phyloP scores from a whole-genome alignment of 805 yeast species.

The Geotrichum ghanense region DNA sequence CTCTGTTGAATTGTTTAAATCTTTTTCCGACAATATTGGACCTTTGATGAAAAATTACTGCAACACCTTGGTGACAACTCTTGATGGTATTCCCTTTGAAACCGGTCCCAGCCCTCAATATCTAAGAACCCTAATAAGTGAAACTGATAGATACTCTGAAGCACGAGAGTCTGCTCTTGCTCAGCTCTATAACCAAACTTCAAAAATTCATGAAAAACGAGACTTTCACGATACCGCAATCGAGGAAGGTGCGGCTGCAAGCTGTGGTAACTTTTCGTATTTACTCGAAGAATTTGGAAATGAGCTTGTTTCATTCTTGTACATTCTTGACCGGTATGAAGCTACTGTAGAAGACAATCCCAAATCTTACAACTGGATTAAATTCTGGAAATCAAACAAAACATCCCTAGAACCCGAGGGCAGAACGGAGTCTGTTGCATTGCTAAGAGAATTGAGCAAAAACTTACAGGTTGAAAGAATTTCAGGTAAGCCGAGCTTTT shows the following conservation, averaged over 20 bases:
- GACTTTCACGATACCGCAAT: constrained; percentile 33
- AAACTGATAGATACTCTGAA: constrained; percentile 42
- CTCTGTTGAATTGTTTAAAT: constrained; percentile 41
- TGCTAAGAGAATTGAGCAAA: constrained; percentile 9
- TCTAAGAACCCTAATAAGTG: constrained; percentile 30
- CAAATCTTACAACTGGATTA: constrained; percentile 42
- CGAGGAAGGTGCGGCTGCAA: constrained; percentile 74
- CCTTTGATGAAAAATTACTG: constrained; percentile 62
- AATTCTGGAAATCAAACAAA: constrained; percentile 33
- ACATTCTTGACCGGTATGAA: constrained; percentile 32
- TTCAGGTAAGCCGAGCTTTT: constrained; percentile 9
- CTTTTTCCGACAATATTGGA: constrained; percentile 56
- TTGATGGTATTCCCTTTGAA: constrained; percentile 49
- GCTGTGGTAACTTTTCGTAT: constrained; percentile 70
- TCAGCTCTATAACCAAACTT: constrained; percentile 43
- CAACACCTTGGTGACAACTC: constrained; percentile 49
- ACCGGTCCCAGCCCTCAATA: constrained; percentile 31
- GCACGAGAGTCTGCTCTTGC: constrained; percentile 50
- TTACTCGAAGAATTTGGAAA: constrained; percentile 50
- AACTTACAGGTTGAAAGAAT: constrained; percentile 4
- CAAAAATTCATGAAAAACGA: constrained; percentile 30
- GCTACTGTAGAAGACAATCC: constrained; percentile 7
- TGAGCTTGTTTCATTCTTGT: constrained; percentile 41
- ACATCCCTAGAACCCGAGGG: not conserved
- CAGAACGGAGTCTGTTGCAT: constrained; percentile 1